Conservation (phyloP, 2,329 filamentous ascomycete species). For the Microdochium trichocladiopsis region DNA sequence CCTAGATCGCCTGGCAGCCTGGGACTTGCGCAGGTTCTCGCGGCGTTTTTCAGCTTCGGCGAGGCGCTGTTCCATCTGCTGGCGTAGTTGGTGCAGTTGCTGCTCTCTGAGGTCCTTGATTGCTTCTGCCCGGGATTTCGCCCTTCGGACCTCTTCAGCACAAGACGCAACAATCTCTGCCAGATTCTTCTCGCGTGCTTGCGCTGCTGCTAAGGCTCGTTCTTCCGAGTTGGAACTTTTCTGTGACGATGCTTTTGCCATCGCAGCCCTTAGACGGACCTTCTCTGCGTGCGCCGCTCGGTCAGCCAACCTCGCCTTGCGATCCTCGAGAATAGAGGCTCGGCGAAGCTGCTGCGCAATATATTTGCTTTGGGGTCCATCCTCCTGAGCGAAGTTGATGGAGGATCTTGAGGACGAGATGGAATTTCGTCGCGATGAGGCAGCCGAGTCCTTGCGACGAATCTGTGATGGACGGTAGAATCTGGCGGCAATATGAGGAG, state of each 20-base stretch:
- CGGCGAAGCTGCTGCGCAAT: conserved; percentile 73
- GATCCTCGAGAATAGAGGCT: conserved; percentile 72
- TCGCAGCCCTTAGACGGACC: conserved; percentile 67
- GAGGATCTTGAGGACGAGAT: conserved; percentile 70
- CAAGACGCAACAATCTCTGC: conserved; percentile 76
- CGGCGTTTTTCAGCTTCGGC: conserved; percentile 70
- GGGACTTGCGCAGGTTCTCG: conserved; percentile 53
- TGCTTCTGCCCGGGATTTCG: conserved; percentile 74
- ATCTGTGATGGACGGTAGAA: conserved; percentile 63
- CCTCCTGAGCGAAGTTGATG: conserved; percentile 45
- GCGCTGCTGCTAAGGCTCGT: conserved; percentile 67
- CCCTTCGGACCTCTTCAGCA: conserved; percentile 75
- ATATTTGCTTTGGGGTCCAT: conserved; percentile 65
- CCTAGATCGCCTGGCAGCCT: conserved; percentile 42
- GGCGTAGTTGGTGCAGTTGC: conserved; percentile 60
- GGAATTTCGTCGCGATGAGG: conserved; percentile 73
- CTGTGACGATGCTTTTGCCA: conserved; percentile 62
- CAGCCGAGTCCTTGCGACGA: conserved; percentile 67
- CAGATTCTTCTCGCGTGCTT: conserved; percentile 72
- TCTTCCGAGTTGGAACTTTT: conserved; percentile 66
- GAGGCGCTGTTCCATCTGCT: conserved; percentile 73
- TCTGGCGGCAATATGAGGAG: conserved; percentile 69
- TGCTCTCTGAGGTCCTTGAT: conserved; percentile 76
- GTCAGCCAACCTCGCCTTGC: conserved; percentile 73
- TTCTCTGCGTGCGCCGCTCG: conserved; percentile 78